Base-by-base conservation (phyloP, 306 rosid genomes). In the Boehmeria nivea region DNA sequence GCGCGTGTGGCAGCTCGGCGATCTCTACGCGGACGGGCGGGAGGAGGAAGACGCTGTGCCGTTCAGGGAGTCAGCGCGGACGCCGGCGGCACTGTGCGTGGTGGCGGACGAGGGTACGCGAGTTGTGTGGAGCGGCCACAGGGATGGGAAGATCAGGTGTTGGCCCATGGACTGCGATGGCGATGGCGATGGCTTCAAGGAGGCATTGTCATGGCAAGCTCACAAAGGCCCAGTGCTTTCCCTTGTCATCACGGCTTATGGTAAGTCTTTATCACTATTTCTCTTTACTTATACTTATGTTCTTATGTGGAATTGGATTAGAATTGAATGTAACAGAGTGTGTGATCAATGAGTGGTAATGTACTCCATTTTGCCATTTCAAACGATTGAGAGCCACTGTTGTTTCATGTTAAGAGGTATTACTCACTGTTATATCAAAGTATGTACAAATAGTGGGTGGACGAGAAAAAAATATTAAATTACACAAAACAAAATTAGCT, bases 41-140 rank as follows among this genome's bases (percentile, higher is more conserved):
- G 34, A 24, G 8, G 31, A 21, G 80, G 94, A 72, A 61, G 94
- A 84, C 44, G 68, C 95, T 19, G 87, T 78, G 43, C 95, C 87
- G 59, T 91, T 82, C 65, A 26, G 46, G 45, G 96, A 84, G 65
- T 84, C 93, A 4, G 79, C 42, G 19, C 37, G 75, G 77, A 75
- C 78, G 58, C 52, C 95, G 0, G 85, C 95, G 7, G 66, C 86
- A 27, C 45, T 86, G 46, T 87, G 95, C 63, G 69, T 91, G 84
- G 94, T 76, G 64, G 75, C 72, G 14, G 98, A 87, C 59, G 89
- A 87, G 27, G 85, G 76, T 46, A 74, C 72, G 53, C 65, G 82
- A 40, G 43, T 84, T 64, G 82, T 84, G 44, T 91, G 95, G 87
- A 91, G 96, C 22, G 98, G 98, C 17, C 96, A 91, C 51, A 75